Percentiles rank a stretch among this genome's conserved stretches.
Conservation (phyloP, 192 early-diverging fungal species). For the Powellomyces hirtus region DNA sequence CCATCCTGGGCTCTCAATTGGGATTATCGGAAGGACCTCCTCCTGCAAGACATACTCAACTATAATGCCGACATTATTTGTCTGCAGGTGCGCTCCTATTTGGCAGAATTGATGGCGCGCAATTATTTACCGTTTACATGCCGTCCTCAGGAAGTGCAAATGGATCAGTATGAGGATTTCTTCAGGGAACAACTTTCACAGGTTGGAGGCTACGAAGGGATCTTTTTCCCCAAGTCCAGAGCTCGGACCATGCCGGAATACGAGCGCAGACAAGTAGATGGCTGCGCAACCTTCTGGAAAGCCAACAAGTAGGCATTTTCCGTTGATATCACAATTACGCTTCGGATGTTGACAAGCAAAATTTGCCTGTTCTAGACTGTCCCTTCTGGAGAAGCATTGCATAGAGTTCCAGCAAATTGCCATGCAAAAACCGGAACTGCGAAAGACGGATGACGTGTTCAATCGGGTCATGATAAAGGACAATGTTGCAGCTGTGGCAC, state of each 20-base stretch:
- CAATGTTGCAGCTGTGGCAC: slow-evolving; percentile 81
- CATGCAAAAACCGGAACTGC: slow-evolving; percentile 81
- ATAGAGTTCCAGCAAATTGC: slow-evolving; percentile 96
- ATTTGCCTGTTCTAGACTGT: slow-evolving; percentile 58
- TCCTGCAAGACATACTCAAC: slow-evolving; percentile 79
- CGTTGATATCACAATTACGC: not conserved
- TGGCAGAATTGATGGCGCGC: not conserved
- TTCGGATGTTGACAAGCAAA: not conserved
- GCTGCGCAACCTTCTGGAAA: slow-evolving; percentile 94
- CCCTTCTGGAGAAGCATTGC: slow-evolving; percentile 75
- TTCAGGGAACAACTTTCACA: slow-evolving; percentile 72
- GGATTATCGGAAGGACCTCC: slow-evolving; percentile 89
- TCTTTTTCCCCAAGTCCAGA: slow-evolving; percentile 93
- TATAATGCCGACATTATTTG: slow-evolving; percentile 91
- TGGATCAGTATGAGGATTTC: slow-evolving; percentile 82
- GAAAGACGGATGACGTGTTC: slow-evolving; percentile 89
- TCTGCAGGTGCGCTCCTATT: slow-evolving; percentile 64
- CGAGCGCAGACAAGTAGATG: slow-evolving; percentile 85
- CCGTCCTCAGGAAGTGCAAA: slow-evolving; percentile 77
- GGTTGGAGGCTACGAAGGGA: slow-evolving; percentile 80
- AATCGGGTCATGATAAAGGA: slow-evolving; percentile 98
- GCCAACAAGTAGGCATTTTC: slow-evolving; percentile 64
- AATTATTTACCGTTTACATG: not conserved
- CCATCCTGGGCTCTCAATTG: slow-evolving; percentile 92
- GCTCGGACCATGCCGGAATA: slow-evolving; percentile 91